phyloP scores from a whole-genome alignment of 2,329 filamentous ascomycete species.

The Whalleya microplaca region DNA sequence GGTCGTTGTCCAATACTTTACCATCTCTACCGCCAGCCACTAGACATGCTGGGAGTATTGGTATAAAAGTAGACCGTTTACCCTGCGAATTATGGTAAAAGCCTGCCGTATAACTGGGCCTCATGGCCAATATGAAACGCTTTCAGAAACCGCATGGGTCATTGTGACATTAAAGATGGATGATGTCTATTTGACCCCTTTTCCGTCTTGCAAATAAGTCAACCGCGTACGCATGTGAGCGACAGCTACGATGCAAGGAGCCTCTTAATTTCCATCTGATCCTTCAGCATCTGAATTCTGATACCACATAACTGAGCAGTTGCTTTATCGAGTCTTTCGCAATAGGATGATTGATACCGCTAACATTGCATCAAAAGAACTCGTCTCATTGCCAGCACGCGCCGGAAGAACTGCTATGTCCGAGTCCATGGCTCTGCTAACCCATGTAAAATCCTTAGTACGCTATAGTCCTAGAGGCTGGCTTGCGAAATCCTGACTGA shows the following conservation, averaged over 20 bases:
- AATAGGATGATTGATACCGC: no score
- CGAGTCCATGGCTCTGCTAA: conserved; percentile 64
- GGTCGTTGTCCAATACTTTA: conserved; percentile 47
- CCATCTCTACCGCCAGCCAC: conserved; percentile 49
- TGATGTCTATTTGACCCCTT: conserved; percentile 62
- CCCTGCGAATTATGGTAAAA: conserved; percentile 51
- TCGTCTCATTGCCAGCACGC: conserved; percentile 51
- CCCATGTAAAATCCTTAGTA: conserved; percentile 67
- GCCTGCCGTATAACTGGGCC: conserved; percentile 52
- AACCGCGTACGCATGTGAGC: conserved; percentile 51
- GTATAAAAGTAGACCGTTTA: conserved; percentile 37
- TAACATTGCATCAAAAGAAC: conserved; percentile 49
- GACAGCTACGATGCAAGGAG: conserved; percentile 67
- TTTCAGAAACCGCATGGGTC: conserved; percentile 48
- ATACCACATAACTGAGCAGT: no score
- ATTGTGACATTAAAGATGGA: conserved; percentile 63
- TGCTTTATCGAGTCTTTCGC: no score
- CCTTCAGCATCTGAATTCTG: no score
- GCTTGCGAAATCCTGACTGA: conserved; percentile 18
- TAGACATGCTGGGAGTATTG: conserved; percentile 50
- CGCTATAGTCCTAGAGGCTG: conserved; percentile 41
- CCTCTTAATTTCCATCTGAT: no score
- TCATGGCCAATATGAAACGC: conserved; percentile 47
- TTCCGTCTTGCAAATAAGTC: conserved; percentile 59
- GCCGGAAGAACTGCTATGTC: conserved; percentile 62